Base-by-base conservation (phyloP, 495 filamentous ascomycete genomes). In the Penicillium argentinense region DNA sequence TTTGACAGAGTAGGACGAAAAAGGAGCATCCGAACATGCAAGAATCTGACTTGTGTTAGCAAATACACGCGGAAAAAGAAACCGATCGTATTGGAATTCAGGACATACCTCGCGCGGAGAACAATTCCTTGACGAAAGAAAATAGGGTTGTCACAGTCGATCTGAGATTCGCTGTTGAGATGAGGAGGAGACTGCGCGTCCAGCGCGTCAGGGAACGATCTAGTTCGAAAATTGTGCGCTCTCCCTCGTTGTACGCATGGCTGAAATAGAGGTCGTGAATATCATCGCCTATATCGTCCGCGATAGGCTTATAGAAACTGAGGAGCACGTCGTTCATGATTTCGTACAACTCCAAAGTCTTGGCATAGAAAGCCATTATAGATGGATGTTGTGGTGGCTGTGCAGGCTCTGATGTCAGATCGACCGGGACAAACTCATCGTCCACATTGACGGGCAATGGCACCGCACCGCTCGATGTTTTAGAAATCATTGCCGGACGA, bases 401-500 rank as follows among this genome's bases (percentile, higher is more conserved):
- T 8, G 43, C 42, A 0, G 49, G 49, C 34, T 66, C 60, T 9
- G 36, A 21, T 4, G 43, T 50, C 3, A 47, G 44, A 2, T 45
- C 50, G 1, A 46, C 33, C 13, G 53, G 45, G 14, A 73, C 63
- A 22, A 66, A 64, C 30, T 73, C 64, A 46, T 73, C 69, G 17
- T 73, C 69, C 9, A 71, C 59, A 4, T 51, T 52, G 2, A 50
- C 50, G 8, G 69, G 69, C n/a, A 73, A 25, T 3, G 69, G 69
- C n/a, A 73, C 68, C 0, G 62, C 54, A 3, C 45, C 57, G 25
- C 60, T 62, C 0, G 66, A 63, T 1, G 51, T 44, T 43, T 59
- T 64, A 1, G 65, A 62, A 33, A 73, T 67, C 69, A 71, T 71
- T 3, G 67, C 62, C 8, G 68, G 66, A n/a, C 68, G 67, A n/a